Base-by-base conservation (phyloP, 352 stramenopile species). In the Aphanomyces cochlioides region DNA sequence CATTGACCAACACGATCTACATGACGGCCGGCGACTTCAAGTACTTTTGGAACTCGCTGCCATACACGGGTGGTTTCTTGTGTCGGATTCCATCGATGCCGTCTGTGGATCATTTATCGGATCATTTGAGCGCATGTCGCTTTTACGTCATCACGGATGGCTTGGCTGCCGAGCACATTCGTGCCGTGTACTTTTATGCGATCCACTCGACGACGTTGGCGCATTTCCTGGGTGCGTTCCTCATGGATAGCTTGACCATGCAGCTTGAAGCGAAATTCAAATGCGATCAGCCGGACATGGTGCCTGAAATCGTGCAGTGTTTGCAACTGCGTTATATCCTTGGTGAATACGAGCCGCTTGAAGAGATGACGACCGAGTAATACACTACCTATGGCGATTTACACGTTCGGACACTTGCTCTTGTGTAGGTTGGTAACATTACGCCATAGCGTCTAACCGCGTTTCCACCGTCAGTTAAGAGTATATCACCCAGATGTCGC, bases 291-390 rank as follows among this genome's bases (percentile, higher is more conserved):
- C 66, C 77, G 6, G 79, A 89, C 19, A 77, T 78, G 28, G 86
- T 91, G 56, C 78, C 90, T 28, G 67, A 73, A 12, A 88, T 84
- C 68, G 81, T 92, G 2, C 89, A 88, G 73, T 83, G 80, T 47
- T 74, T 92, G 39, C 83, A 89, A 63, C 83, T 92, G 56, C 90
- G 90, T 64, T 78, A 88, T 40, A 83, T 92, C 37, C 82, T 92
- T 28, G 83, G 86, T 2, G 74, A 79, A 7, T 90, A 90, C 67
- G 64, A 70, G 54, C 54, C 54, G 19, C 13, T 61, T 5, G 34
- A 37, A 19, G 54, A 61, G 19, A 21, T 58, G 3, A 38, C 28
- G 50, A 53, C 13, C 13, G 13, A 19, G 13, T 15, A 15, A 19
- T n/a, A 53, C 45, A 19, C 1, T 15, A 28, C 28, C 28, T 0